These are phyloP conservation scores for Pleodorina starrii DNA, from an alignment of 139 green algal species.

Conservation along the genomic window DNA sequence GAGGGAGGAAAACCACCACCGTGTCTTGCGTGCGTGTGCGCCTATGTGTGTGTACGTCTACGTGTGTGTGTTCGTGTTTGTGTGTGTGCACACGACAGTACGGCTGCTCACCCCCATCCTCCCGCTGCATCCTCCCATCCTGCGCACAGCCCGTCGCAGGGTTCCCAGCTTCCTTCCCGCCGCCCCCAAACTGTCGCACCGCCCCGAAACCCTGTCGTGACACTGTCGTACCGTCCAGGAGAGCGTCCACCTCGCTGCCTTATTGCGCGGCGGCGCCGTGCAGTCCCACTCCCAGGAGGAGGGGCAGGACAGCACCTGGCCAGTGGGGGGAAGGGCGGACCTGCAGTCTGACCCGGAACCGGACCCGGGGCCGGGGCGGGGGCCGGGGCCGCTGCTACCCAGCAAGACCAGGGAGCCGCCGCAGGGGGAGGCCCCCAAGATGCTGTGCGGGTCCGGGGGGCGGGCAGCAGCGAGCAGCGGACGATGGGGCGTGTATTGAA, in stretches of 20 bases:
- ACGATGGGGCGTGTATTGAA: too few relatives aligned
- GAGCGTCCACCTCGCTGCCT: neutral
- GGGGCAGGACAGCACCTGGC: neutral
- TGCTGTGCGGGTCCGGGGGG: neutral
- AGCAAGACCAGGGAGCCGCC: neutral
- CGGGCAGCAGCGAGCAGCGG: too few relatives aligned
- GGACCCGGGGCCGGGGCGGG: too few relatives aligned
- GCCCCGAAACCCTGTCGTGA: too few relatives aligned
- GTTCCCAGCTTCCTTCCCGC: too few relatives aligned
- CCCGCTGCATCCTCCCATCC: neutral
- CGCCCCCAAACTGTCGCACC: too few relatives aligned
- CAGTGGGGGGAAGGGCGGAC: neutral
- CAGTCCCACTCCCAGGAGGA: too few relatives aligned
- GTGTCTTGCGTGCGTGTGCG: neutral
- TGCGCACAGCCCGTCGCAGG: neutral
- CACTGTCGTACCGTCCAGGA: neutral
- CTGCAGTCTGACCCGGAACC: too few relatives aligned
- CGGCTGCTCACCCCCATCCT: neutral
- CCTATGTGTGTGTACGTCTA: neutral
- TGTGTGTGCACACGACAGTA: neutral
- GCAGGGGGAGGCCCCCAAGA: neutral
- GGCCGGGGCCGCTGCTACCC: neutral
- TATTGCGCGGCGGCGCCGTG: neutral
- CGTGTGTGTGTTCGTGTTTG: neutral
- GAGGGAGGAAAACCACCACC: too few relatives aligned